Conservation (phyloP, 2,329 filamentous ascomycete genomes). For the Botryotinia narcissicola region DNA sequence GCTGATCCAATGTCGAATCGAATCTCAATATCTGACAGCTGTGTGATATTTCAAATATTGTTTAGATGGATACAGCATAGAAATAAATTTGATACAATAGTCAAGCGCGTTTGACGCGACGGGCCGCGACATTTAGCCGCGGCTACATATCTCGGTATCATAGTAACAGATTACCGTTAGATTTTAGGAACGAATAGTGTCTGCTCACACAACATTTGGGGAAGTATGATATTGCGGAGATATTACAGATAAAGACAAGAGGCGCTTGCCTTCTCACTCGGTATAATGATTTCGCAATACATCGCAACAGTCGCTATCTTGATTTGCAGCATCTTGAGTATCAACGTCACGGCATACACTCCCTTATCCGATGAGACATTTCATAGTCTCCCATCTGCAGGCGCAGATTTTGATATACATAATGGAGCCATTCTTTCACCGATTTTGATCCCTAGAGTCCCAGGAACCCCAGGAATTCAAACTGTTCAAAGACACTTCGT, state of each 20-base stretch:
- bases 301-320: conserved; percentile 25
- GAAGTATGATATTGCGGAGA: conserved; percentile 32
- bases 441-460: conserved; percentile 83
- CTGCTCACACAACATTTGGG: neutral
- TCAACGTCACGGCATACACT: conserved; percentile 31
- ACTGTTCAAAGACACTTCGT: conserved; percentile 78
- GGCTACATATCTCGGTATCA: neutral
- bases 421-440: conserved; percentile 76
- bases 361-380: conserved; percentile 73
- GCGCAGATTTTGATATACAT: conserved; percentile 74
- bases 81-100: neutral
- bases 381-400: conserved; percentile 66
- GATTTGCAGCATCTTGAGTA: conserved; percentile 24
- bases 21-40: neutral
- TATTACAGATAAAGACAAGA: conserved; percentile 20
- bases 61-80: neutral
- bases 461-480: conserved; percentile 74
- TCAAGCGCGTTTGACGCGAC: conserved; percentile 7
- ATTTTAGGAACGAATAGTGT: neutral
- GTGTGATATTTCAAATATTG: neutral
- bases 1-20: neutral
- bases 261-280: conserved; percentile 28
- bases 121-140: neutral
- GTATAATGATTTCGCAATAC: conserved; percentile 27
- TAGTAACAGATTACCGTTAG: conserved; percentile 16